These are phyloP conservation scores for Filosporella fistucella DNA, from an alignment of 495 filamentous ascomycete genomes.

Conservation along the genomic window DNA sequence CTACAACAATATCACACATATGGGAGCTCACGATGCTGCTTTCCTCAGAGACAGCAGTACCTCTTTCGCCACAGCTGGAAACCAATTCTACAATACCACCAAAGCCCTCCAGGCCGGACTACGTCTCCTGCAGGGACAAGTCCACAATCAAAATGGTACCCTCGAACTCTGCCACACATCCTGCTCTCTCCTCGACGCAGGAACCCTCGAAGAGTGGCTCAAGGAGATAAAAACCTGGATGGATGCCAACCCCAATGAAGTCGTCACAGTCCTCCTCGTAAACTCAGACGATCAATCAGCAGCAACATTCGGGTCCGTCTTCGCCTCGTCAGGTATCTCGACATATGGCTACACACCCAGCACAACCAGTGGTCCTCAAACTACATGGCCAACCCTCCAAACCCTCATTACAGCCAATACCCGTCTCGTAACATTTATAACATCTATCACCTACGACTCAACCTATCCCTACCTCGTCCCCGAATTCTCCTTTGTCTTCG, in stretches of 20 bases:
- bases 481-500: slow-evolving; percentile 69
- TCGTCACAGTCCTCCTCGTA: slow-evolving; percentile 65
- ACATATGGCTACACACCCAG: slow-evolving; percentile 53
- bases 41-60: slow-evolving; percentile 54
- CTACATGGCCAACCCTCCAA: slow-evolving; percentile 60
- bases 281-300: slow-evolving; percentile 55
- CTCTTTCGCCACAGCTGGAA: slow-evolving; percentile 52
- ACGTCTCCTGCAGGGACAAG: slow-evolving; percentile 65
- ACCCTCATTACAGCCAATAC: slow-evolving; percentile 55
- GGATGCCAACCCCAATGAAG: slow-evolving; percentile 59
- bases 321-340: slow-evolving; percentile 48
- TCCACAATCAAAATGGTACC: slow-evolving; percentile 48
- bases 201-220: slow-evolving; percentile 54
- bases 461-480: slow-evolving; percentile 58
- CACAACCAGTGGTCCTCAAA: slow-evolving; percentile 20
- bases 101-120: slow-evolving; percentile 63
- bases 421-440: slow-evolving; percentile 59
- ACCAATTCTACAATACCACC: slow-evolving; percentile 64
- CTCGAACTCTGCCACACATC: slow-evolving; percentile 63
- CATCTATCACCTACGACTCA: slow-evolving; percentile 43
- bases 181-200: slow-evolving; percentile 62
- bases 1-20: slow-evolving; percentile 63
- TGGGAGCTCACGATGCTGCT: slow-evolving; percentile 66
- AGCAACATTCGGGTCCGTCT: slow-evolving; percentile 46
- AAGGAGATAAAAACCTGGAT: slow-evolving; percentile 57